phyloP scores from a whole-genome alignment of 495 filamentous ascomycete species.

The Aspergillus nidulans region DNA sequence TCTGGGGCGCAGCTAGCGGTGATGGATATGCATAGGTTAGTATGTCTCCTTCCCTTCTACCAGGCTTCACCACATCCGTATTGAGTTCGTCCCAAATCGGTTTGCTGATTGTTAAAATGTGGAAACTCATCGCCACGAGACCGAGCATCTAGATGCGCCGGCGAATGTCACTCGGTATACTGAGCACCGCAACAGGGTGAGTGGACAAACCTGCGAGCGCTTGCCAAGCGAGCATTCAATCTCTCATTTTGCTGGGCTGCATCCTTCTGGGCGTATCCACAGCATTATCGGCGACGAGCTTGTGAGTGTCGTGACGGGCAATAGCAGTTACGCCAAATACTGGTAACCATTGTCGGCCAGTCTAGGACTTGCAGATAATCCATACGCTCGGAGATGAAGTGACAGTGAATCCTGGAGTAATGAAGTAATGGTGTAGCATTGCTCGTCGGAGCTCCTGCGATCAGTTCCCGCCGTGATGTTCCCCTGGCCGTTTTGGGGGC shows the following conservation, averaged over 20 bases:
- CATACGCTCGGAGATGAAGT: not conserved
- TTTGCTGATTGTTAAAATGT: constrained; percentile 33
- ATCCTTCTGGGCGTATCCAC: constrained; percentile 57
- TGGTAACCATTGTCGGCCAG: constrained; percentile 18
- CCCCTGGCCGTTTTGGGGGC: not conserved
- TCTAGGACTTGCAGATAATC: not conserved
- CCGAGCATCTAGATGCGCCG: constrained; percentile 51
- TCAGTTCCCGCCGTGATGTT: not conserved
- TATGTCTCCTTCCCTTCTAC: constrained; percentile 18
- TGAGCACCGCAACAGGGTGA: constrained; percentile 45
- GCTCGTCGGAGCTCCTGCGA: not conserved
- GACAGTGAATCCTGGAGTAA: not conserved
- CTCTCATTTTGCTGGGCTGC: constrained; percentile 60
- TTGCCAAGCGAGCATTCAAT: constrained; percentile 36
- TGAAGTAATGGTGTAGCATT: not conserved
- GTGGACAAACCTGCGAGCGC: constrained; percentile 26
- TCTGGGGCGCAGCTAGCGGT: constrained; percentile 58
- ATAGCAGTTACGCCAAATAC: constrained; percentile 55
- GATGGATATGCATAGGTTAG: constrained; percentile 59
- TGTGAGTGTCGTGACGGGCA: constrained; percentile 53
- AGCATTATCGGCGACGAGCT: constrained; percentile 56
- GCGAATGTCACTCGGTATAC: constrained; percentile 59
- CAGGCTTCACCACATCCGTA: not conserved
- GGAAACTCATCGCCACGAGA: constrained; percentile 58
- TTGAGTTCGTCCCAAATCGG: not conserved